Percentiles rank a stretch among this genome's conserved stretches.
Evolutionary conservation across 1,284 basidiomycete genomes (phyloP).

Genomic region (Ustilago esculenta): DNA sequence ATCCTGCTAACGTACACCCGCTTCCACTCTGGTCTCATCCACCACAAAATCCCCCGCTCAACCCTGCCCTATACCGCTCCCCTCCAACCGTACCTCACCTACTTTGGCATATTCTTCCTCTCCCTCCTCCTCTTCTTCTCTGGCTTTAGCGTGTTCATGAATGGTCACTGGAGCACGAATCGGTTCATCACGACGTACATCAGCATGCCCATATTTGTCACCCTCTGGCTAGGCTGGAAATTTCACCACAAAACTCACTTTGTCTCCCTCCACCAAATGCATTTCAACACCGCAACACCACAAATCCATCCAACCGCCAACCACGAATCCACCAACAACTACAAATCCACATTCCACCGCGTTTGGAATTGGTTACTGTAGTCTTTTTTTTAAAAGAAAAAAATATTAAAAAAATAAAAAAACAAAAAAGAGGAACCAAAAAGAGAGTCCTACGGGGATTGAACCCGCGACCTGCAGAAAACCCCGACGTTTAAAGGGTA

Average conservation of each 20-base stretch:
- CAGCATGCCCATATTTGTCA: constrained; percentile 78
- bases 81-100: constrained; percentile 66
- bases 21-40: constrained; percentile 76
- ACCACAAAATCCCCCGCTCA: constrained; percentile 73
- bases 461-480: constrained; percentile 57
- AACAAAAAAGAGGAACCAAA: too few species aligned
- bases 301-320: constrained; percentile 47
- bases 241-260: constrained; percentile 70
- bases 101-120: constrained; percentile 48
- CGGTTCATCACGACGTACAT: constrained; percentile 84
- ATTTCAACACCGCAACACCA: constrained; percentile 73
- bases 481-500: too few species aligned
- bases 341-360: constrained; percentile 13
- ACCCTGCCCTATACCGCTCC: constrained; percentile 70
- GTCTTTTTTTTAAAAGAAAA: too few species aligned
- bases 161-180: constrained; percentile 68
- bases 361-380: constrained; percentile 47
- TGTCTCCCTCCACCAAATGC: constrained; percentile 46
- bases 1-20: constrained; percentile 79
- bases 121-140: constrained; percentile 50
- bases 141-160: constrained; percentile 68
- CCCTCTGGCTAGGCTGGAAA: constrained; percentile 76
- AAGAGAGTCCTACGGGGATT: constrained; percentile 53
- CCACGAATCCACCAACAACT: constrained; percentile 4
- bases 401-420: too few species aligned